Evolutionary conservation across 23 red algal genomes (phyloP), one percentile per base, ranked within the genome.

Genomic region (Gracilaria vermiculophylla): DNA sequence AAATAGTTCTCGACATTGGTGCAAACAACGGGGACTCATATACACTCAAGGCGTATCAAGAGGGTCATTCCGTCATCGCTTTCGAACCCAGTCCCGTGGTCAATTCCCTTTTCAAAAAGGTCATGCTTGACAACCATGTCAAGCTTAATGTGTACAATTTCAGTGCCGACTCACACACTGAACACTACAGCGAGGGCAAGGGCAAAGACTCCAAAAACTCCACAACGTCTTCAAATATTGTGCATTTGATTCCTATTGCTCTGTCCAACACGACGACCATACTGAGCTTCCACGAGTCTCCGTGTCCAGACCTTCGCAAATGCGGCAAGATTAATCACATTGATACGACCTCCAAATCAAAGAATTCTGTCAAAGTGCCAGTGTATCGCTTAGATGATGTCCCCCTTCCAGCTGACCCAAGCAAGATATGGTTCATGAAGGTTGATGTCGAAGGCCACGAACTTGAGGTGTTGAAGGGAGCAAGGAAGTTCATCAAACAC

Each of bases 1-100:
- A 33, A 23, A 11, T 54, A 19, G 61, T 86, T 37, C 64, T 86
- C 4, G 81, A 86, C 35, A 56, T 86, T 33, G 81, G 81, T 19
- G 81, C 81, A 17, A 86, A 86, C 44, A 86, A 86, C 62, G 81
- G 81, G 19, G 81, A 86, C 32, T 70, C 62, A 29, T 86, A 86
- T 43, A 86, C 81, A 3, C 81, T 86, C 21, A 41, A 16, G 1
- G 81, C 61, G 17, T 34, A 16, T 56, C 11, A 53, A 23, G 28
- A 74, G 8, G 81, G 81, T 35, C 81, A 86, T 74, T 39, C 43
- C 66, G 81, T 86, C 32, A 42, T 86, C 57, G 54, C 81, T 12
- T 86, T 86, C 56, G 81, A 86, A 48, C 81, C 81, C 25, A 86
- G 81, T 50, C 62, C 62, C 0, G 19, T 53, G 9, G 45, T 86